Evolutionary conservation across 2,329 filamentous ascomycete genomes (phyloP).

Genomic region (Verticillium zaregamsianum): DNA sequence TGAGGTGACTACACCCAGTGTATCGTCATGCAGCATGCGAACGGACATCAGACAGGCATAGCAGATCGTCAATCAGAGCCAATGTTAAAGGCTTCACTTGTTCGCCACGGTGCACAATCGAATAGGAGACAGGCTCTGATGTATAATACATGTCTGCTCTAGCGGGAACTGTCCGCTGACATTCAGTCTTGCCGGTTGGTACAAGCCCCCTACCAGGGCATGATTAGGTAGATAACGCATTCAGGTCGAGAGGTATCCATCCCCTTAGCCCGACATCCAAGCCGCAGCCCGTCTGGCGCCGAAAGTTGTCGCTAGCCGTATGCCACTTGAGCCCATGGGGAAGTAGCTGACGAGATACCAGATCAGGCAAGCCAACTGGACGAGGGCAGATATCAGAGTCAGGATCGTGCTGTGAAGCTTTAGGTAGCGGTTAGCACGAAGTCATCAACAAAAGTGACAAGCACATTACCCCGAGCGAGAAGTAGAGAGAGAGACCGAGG

Average conservation of each 20-base stretch:
- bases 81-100: neutral
- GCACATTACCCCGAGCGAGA: slow-evolving; percentile 80
- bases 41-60: too few species aligned
- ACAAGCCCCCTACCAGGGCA: neutral
- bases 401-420: slow-evolving; percentile 81
- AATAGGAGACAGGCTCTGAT: neutral
- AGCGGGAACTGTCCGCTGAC: neutral
- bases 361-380: slow-evolving; percentile 76
- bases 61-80: too few species aligned
- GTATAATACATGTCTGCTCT: neutral
- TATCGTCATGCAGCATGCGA: too few species aligned
- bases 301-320: slow-evolving; percentile 82
- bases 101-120: too few species aligned
- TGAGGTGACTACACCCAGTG: too few species aligned
- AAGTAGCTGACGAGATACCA: slow-evolving; percentile 99
- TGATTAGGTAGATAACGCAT: neutral
- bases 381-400: slow-evolving; percentile 76
- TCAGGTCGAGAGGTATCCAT: neutral
- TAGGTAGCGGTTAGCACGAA: slow-evolving; percentile 18
- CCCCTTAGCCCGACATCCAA: slow-evolving; percentile 72
- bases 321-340: slow-evolving; percentile 86
- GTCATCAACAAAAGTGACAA: neutral
- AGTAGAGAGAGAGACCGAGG: slow-evolving; percentile 85
- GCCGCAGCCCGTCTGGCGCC: slow-evolving; percentile 78
- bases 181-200: neutral